phyloP scores from a whole-genome alignment of 768 basidiomycete species.

The Suillus ampliporus region DNA sequence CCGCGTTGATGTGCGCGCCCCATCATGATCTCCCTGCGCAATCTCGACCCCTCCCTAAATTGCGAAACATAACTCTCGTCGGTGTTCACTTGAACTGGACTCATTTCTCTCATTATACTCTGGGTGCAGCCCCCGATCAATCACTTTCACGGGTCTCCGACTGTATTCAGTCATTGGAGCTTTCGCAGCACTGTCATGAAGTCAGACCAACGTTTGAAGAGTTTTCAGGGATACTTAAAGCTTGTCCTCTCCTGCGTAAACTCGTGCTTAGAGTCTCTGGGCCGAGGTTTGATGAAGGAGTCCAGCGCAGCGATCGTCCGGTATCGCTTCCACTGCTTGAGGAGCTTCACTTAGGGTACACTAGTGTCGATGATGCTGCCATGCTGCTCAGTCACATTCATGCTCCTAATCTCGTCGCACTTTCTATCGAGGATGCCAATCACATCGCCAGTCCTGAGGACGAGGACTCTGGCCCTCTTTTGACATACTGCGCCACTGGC shows the following conservation, averaged over 20 bases:
- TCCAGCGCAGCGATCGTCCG: conserved; percentile 27
- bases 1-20: conserved; percentile 20
- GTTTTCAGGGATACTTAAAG: conserved; percentile 49
- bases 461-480: conserved; percentile 46
- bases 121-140: not conserved
- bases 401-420: conserved; percentile 42
- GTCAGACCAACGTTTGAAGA: conserved; percentile 57
- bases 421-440: conserved; percentile 52
- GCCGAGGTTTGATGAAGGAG: conserved; percentile 28
- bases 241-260: conserved; percentile 45
- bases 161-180: conserved; percentile 46
- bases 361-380: conserved; percentile 43
- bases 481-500: conserved; percentile 34
- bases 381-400: conserved; percentile 46
- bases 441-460: conserved; percentile 47
- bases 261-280: conserved; percentile 58
- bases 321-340: conserved; percentile 45
- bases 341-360: conserved; percentile 51
- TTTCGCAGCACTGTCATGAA: conserved; percentile 57
- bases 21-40: conserved; percentile 15
- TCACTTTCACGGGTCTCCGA: conserved; percentile 17
- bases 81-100: conserved; percentile 66
- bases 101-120: conserved; percentile 40
- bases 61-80: conserved; percentile 54
- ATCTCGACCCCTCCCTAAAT: conserved; percentile 41